Evolutionary conservation across 1,139 yeast genomes (phyloP), one percentile per base, ranked within the genome.

Genomic region (Geotrichum reessii): DNA sequence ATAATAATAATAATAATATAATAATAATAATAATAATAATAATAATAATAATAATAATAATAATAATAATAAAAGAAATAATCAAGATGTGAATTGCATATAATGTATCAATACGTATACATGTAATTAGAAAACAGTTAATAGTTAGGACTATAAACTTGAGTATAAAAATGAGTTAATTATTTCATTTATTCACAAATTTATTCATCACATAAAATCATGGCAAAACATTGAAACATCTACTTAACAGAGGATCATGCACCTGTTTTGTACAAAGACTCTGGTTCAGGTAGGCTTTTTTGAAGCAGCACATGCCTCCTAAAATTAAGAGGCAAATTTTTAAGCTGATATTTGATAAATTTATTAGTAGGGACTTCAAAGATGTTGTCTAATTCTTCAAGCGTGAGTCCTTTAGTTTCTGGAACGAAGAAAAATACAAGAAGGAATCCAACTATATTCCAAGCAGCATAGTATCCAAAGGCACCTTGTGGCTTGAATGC

Each of bases 401-500:
- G 75, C 2, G 84, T 78, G 58, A 81, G 74, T 27, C 81, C 83
- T 66, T 81, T 80, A 1, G 87, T 83, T 68, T 84, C 87, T 1
- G 87, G 87, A 55, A 81, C 78, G 62, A 81, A 77, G 62, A 81
- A 74, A 69, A 78, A 82, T 22, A 82, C 76, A 59, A 70, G 55
- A 8, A 69, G 47, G 61, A 69, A 87, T 0, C 93, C 95, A 57
- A 86, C 76, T 58, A 86, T 68, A 70, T 89, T 89, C 93, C 95
- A 87, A 12, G 87, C 96, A 0, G 95, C 96, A 67, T 88, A 89
- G 80, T 84, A 89, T 14, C 93, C 90, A 71, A 90, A 90, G 1
- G 95, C 96, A 70, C 96, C 96, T 63, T 85, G 87, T 2, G 89
- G 80, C 55, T 81, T 82, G 74, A 89, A 84, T 0, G 87, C 84